Conservation (phyloP, 768 basidiomycete genomes). For the Fomitopsis pulvina region DNA sequence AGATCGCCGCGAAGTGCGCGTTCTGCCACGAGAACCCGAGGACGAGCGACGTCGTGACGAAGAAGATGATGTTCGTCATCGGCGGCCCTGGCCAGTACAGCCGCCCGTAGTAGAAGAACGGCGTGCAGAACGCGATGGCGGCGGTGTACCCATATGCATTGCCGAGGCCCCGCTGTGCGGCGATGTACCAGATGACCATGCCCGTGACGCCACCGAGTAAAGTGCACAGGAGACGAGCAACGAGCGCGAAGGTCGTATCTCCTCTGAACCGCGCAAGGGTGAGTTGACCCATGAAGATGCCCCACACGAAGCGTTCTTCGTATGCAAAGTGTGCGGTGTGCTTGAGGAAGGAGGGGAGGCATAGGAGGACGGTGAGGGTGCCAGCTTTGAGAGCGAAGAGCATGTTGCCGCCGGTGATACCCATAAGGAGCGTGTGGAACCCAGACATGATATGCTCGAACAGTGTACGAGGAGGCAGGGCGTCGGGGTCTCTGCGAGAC, state of each 20-base stretch:
- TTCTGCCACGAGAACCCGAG: slow-evolving; percentile 73
- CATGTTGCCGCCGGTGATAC: slow-evolving; percentile 49
- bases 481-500: slow-evolving; percentile 62
- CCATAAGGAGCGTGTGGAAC: slow-evolving; percentile 33
- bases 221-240: slow-evolving; percentile 55
- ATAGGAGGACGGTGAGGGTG: slow-evolving; percentile 39
- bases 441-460: slow-evolving; percentile 46
- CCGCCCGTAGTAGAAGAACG: slow-evolving; percentile 63
- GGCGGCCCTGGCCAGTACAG: slow-evolving; percentile 71
- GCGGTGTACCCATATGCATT: slow-evolving; percentile 69
- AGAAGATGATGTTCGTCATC: slow-evolving; percentile 65
- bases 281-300: slow-evolving; percentile 69
- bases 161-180: slow-evolving; percentile 50
- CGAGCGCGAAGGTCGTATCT: slow-evolving; percentile 64
- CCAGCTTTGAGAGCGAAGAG: slow-evolving; percentile 71
- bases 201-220: slow-evolving; percentile 61
- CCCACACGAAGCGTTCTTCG: slow-evolving; percentile 66
- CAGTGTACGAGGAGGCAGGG: slow-evolving; percentile 56
- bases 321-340: slow-evolving; percentile 53
- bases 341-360: slow-evolving; percentile 53
- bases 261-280: slow-evolving; percentile 67
- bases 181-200: slow-evolving; percentile 69
- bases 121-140: slow-evolving; percentile 61
- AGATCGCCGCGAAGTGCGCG: slow-evolving; percentile 36
- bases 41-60: slow-evolving; percentile 57